Evolutionary conservation across 805 yeast genomes (phyloP), one percentile per base, ranked within the genome.

Genomic region (Wickerhamomyces ciferrii): DNA sequence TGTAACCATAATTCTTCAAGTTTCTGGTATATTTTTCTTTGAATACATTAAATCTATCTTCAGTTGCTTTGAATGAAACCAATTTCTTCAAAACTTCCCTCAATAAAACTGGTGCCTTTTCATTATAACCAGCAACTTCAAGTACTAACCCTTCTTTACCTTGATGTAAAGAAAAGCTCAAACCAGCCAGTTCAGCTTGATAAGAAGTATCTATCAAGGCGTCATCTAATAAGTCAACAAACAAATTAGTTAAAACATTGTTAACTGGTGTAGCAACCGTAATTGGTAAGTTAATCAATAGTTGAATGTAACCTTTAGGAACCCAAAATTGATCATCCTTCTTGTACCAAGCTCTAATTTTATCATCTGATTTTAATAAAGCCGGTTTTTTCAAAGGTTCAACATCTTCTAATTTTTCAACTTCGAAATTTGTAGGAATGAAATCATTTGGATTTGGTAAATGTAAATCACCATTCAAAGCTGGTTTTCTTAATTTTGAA

Each of bases 311-410:
- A 1, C 94, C 94, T 67, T 91, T 87, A 43, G 98, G 99, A 17
- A 87, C 86, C 71, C 85, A 80, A 60, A 92, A 87, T 43, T 83
- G 80, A 54, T 92, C 96, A 67, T 92, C 96, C 55, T 84, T 84
- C 62, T 92, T 92, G 63, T 72, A 87, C 98, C 98, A 92, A 34
- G 87, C 68, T 54, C 81, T 83, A 35, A 73, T 65, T 42, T 71
- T 71, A 14, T 74, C 65, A 41, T 74, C 71, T 41, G 76, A 71
- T 48, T 75, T 66, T 46, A 94, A 66, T 37, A 89, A 68, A 34
- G 70, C 69, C 1, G 97, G 97, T 49, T 76, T 78, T 25, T 71
- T 72, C 10, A 58, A 43, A 24, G 71, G 68, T 14, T 60, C 58
- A 25, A 62, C 64, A 17, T 60, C 60, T 32, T 64, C 66, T 21